A percentile compares a stretch with the other conserved stretches of the same genome.
Evolutionary conservation across 140 eudicot genomes (phyloP).

Genomic region (Flaveria floridana): DNA sequence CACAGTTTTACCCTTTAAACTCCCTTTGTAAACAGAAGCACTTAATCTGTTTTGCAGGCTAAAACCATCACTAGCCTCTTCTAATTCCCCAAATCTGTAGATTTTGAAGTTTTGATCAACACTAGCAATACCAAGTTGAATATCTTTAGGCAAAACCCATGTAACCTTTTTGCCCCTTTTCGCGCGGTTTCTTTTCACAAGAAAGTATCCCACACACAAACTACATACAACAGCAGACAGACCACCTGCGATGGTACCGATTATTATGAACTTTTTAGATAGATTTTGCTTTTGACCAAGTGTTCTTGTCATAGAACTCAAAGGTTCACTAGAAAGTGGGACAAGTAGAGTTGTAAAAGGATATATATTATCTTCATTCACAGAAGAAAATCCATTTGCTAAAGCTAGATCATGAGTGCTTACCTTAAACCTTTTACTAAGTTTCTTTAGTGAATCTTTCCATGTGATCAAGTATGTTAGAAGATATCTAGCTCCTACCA

Average conservation of each 20-base stretch:
- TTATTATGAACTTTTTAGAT: constrained; percentile 33
- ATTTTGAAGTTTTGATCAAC: constrained; percentile 50
- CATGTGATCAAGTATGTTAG: constrained; percentile 46
- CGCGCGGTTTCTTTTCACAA: constrained; percentile 22
- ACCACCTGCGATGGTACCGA: constrained; percentile 42
- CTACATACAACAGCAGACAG: constrained; percentile 28
- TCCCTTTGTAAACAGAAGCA: constrained; percentile 61
- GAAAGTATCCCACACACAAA: constrained; percentile 29
- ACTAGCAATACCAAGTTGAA: constrained; percentile 45
- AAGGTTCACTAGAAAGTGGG: constrained; percentile 51
- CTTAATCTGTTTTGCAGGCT: constrained; percentile 48
- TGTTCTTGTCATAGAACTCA: constrained; percentile 37
- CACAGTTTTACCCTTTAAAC: constrained; percentile 40
- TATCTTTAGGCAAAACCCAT: constrained; percentile 40
- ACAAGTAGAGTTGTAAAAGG: constrained; percentile 59
- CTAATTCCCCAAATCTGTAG: constrained; percentile 52
- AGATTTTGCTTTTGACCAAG: constrained; percentile 22
- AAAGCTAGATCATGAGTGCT: constrained; percentile 33
- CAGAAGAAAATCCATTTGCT: constrained; percentile 50
- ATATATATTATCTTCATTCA: constrained; percentile 30
- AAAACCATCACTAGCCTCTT: constrained; percentile 63
- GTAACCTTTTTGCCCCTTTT: constrained; percentile 12
- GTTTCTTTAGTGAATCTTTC: constrained; percentile 35
- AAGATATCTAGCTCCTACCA: constrained; percentile 40
- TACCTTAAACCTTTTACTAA: constrained; percentile 50